Percentiles rank a stretch among this genome's conserved stretches.
Conservation (phyloP, 2,329 filamentous ascomycete species). For the Fusarium penzigii region DNA sequence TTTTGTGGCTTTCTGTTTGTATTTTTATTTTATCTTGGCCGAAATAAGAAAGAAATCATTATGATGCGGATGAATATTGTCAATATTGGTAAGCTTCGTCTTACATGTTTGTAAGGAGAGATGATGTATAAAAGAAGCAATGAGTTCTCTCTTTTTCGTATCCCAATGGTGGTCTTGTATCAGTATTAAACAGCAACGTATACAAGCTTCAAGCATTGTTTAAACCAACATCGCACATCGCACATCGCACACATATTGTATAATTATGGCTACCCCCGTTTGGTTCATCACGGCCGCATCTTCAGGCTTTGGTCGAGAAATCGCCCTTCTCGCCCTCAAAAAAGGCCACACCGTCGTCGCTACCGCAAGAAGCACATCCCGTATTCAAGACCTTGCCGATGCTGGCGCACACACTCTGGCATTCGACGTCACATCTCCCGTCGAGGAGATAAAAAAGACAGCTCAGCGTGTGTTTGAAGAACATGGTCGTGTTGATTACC, state of each 20-base stretch:
- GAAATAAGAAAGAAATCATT: no score
- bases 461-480: conserved; percentile 36
- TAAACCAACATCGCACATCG: background rate
- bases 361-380: conserved; percentile 44
- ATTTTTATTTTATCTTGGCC: no score
- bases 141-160: no score
- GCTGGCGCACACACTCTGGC: conserved; percentile 44
- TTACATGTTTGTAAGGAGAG: no score
- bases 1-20: no score
- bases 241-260: background rate
- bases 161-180: no score
- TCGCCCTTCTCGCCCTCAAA: conserved; percentile 44
- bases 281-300: conserved; percentile 57
- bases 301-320: conserved; percentile 50
- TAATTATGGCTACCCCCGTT: conserved; percentile 32
- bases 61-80: no score
- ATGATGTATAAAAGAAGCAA: no score
- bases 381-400: conserved; percentile 42
- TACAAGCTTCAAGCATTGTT: background rate
- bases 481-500: conserved; percentile 45
- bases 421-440: conserved; percentile 48
- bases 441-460: conserved; percentile 36
- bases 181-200: no score
- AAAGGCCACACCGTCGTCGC: conserved; percentile 53
- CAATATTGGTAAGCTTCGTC: no score